Conservation (phyloP, 2,329 filamentous ascomycete genomes). For the Onygena corvina region DNA sequence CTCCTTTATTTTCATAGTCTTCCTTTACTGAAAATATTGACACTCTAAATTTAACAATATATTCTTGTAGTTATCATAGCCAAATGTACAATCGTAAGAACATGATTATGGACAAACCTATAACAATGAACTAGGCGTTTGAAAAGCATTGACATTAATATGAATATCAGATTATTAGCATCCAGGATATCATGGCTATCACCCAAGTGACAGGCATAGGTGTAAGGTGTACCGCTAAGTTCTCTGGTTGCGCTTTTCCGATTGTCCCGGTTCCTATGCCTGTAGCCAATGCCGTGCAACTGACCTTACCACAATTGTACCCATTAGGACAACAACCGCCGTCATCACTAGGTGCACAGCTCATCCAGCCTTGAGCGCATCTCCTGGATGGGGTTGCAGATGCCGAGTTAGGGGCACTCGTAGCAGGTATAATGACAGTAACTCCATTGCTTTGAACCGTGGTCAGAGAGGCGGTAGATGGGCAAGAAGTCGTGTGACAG, state of each 20-base stretch:
- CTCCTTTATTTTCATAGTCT: background rate
- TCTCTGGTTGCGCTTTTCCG: constrained; percentile 27
- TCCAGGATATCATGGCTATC: background rate
- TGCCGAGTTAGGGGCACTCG: constrained; percentile 31
- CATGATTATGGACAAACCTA: background rate
- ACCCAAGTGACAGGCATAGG: background rate
- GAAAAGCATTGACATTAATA: no score
- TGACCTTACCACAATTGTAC: constrained; percentile 59
- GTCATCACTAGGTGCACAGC: constrained; percentile 52
- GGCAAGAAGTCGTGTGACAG: constrained; percentile 68
- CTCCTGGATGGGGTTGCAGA: constrained; percentile 28
- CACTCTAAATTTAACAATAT: no score
- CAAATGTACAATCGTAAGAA: background rate
- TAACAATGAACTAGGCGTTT: no score
- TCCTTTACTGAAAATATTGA: no score
- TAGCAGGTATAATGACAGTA: constrained; percentile 56
- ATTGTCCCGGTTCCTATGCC: constrained; percentile 44
- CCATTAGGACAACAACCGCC: constrained; percentile 77
- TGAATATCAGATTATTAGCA: background rate
- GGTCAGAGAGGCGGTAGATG: constrained; percentile 47
- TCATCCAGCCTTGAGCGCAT: constrained; percentile 72
- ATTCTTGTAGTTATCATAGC: background rate
- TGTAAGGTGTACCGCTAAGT: background rate
- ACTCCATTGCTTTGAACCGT: constrained; percentile 52
- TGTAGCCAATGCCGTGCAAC: constrained; percentile 50